A percentile compares a stretch with the other conserved stretches of the same genome.
Conservation (phyloP, 2,329 filamentous ascomycete species). For the Tolypocladium inflatum region DNA sequence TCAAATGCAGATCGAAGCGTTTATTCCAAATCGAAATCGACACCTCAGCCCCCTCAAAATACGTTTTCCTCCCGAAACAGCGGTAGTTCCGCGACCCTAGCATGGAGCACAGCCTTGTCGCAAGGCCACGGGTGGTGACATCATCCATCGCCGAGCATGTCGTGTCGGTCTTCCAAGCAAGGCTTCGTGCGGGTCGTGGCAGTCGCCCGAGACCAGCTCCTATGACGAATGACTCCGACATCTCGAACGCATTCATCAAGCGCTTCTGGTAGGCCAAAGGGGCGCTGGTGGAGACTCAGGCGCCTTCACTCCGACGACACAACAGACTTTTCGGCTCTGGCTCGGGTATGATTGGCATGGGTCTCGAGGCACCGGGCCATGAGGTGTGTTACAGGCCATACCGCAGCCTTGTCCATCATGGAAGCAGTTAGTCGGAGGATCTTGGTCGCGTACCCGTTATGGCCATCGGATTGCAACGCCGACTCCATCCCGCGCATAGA, state of each 20-base stretch:
- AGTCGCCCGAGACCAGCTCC: neutral
- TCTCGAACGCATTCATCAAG: neutral
- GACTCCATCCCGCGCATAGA: constrained; percentile 43
- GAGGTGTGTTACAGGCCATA: constrained; percentile 66
- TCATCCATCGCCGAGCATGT: neutral
- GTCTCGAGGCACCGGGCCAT: constrained; percentile 47
- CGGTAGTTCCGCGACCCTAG: no score
- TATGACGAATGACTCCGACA: neutral
- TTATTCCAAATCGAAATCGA: neutral
- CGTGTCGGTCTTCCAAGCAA: no score
- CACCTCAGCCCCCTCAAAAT: neutral
- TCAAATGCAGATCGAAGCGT: neutral
- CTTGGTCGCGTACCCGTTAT: constrained; percentile 74
- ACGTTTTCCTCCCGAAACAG: neutral
- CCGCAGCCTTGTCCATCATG: constrained; percentile 78
- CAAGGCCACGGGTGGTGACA: neutral
- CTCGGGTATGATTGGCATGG: constrained; percentile 42
- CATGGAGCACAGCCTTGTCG: neutral
- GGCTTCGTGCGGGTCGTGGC: neutral
- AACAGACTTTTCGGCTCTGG: constrained; percentile 43
- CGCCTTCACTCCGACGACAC: constrained; percentile 25
- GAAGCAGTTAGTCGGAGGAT: constrained; percentile 76
- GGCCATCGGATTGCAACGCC: constrained; percentile 44
- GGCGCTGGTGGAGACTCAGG: neutral
- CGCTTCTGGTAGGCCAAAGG: neutral